Percentiles rank a stretch among this genome's conserved stretches.
Conservation (phyloP, 306 rosid genomes). For the Rosa rugosa region DNA sequence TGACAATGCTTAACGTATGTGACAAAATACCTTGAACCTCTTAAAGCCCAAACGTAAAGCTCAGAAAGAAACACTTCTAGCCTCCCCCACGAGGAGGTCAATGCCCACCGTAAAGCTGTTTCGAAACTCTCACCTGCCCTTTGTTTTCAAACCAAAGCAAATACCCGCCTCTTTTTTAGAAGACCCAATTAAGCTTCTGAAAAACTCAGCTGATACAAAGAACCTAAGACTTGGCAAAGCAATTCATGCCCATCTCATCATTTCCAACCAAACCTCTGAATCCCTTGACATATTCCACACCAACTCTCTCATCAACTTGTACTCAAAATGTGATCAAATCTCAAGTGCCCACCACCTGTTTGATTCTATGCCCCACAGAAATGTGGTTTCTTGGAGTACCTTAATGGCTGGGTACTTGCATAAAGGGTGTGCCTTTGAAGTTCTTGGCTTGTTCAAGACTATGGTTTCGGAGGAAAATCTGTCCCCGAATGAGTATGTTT, state of each 20-base stretch:
- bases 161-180: constrained; percentile 20
- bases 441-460: constrained; percentile 23
- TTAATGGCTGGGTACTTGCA: constrained; percentile 63
- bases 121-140: neutral
- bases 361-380: constrained; percentile 46
- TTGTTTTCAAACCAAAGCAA: constrained; percentile 6
- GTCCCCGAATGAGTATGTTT: constrained; percentile 44
- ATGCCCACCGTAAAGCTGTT: neutral
- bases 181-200: constrained; percentile 44
- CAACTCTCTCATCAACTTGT: constrained; percentile 51
- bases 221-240: constrained; percentile 44
- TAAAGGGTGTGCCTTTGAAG: constrained; percentile 26
- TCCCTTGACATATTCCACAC: constrained; percentile 25
- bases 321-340: constrained; percentile 45
- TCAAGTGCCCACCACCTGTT: constrained; percentile 46
- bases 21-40: too few relatives aligned
- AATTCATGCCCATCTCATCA: constrained; percentile 50
- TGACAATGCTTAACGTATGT: too few relatives aligned
- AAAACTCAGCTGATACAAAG: constrained; percentile 41
- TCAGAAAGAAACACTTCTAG: too few relatives aligned
- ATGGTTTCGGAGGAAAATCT: neutral
- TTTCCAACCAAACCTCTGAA: constrained; percentile 28
- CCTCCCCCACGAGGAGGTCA: too few relatives aligned
- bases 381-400: constrained; percentile 53
- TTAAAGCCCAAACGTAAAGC: too few relatives aligned